These are phyloP conservation scores for Cladosporium halotolerans DNA, from an alignment of 2,329 filamentous ascomycete genomes.

Conservation along the genomic window DNA sequence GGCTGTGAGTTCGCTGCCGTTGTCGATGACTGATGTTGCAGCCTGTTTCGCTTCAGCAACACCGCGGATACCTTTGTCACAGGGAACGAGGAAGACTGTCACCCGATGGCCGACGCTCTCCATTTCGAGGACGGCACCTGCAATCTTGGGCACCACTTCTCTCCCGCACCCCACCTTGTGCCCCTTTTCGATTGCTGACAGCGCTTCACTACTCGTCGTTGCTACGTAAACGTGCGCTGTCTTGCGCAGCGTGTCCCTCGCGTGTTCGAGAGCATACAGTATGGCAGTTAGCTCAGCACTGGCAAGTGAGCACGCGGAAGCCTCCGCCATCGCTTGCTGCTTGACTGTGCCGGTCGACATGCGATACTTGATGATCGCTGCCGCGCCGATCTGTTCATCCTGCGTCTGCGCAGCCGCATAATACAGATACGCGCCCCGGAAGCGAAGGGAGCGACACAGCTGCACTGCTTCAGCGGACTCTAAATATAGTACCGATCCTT, in stretches of 20 bases:
- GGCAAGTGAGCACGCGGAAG: not conserved
- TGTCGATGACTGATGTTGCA: not conserved
- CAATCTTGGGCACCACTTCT: not conserved
- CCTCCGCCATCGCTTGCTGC: not conserved
- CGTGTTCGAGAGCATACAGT: constrained; percentile 1
- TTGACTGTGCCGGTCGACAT: not conserved
- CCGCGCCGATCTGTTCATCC: not conserved
- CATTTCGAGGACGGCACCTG: not conserved
- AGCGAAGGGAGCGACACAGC: constrained; percentile 4
- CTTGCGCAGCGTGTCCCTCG: not conserved
- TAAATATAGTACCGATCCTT: not conserved
- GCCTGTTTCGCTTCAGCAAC: not conserved
- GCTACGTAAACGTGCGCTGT: not conserved
- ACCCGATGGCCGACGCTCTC: not conserved
- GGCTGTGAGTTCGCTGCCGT: constrained; percentile 40
- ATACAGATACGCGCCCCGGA: not conserved
- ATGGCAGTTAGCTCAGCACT: constrained; percentile 1
- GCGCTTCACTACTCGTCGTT: not conserved
- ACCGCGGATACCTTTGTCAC: not conserved
- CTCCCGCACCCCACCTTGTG: not conserved
- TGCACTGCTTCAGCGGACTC: not conserved
- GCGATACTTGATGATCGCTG: not conserved
- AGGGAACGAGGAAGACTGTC: not conserved
- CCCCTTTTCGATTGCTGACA: not conserved
- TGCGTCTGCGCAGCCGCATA: not conserved